phyloP scores from a whole-genome alignment of 805 yeast genomes.

The Yarrowia sp. region DNA sequence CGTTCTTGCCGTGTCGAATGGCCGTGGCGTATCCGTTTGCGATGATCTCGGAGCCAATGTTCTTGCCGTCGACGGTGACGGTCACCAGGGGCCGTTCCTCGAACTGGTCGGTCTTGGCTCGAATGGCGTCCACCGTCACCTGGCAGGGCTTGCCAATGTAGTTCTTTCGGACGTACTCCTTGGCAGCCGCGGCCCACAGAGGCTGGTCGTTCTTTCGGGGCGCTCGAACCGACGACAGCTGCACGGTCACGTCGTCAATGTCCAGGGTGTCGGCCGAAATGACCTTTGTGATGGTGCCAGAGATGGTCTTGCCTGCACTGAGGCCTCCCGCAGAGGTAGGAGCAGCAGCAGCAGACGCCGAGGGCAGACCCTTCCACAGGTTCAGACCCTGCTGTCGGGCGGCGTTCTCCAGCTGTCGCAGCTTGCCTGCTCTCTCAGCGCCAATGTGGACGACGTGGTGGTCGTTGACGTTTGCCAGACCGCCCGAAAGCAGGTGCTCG shows the following conservation, averaged over 20 bases:
- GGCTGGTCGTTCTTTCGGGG: conserved; percentile 71
- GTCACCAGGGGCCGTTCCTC: conserved; percentile 74
- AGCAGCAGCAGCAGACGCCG: conserved; percentile 45
- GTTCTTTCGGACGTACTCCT: conserved; percentile 73
- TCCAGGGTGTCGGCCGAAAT: conserved; percentile 72
- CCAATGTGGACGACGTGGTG: conserved; percentile 81
- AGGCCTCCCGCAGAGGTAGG: conserved; percentile 51
- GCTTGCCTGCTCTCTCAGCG: conserved; percentile 62
- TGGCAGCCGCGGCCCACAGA: conserved; percentile 67
- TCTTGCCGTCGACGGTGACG: conserved; percentile 60
- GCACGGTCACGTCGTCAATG: conserved; percentile 65
- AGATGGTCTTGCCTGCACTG: conserved; percentile 50
- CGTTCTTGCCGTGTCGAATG: conserved; percentile 73
- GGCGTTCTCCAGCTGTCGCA: conserved; percentile 68
- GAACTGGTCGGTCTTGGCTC: conserved; percentile 65
- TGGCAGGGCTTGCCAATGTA: conserved; percentile 75
- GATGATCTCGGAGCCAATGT: conserved; percentile 68
- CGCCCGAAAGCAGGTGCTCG: conserved; percentile 68
- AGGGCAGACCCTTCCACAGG: conserved; percentile 57
- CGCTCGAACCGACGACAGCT: conserved; percentile 75
- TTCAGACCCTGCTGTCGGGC: conserved; percentile 66
- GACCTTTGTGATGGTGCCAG: conserved; percentile 65
- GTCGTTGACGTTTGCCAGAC: conserved; percentile 77
- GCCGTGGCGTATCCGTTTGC: conserved; percentile 77
- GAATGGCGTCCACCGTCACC: conserved; percentile 66